Percentiles rank a stretch among this genome's conserved stretches.
Evolutionary conservation across 2,329 filamentous ascomycete genomes (phyloP).

Genomic region (Colletotrichum filicis): DNA sequence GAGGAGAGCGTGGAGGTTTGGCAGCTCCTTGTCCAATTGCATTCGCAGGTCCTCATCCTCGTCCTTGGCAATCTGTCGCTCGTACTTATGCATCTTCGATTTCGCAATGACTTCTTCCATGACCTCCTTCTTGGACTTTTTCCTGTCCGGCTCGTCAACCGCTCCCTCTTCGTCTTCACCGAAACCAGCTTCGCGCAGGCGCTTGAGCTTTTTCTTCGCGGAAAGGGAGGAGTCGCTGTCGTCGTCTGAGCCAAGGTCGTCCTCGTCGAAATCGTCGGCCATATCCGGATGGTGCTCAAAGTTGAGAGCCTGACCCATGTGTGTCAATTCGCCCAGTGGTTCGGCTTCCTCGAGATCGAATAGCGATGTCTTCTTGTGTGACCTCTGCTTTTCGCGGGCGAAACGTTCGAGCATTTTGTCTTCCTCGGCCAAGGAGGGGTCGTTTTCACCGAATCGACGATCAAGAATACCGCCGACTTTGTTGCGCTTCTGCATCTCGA

Average conservation of each 20-base stretch:
- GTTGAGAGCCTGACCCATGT: constrained; percentile 80
- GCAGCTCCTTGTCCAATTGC: constrained; percentile 85
- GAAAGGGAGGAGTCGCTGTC: constrained; percentile 68
- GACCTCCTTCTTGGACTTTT: constrained; percentile 95
- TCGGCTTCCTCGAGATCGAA: constrained; percentile 92
- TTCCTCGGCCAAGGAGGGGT: constrained; percentile 92
- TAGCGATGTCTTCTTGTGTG: constrained; percentile 79
- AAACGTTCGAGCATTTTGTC: constrained; percentile 93
- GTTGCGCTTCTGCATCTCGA: constrained; percentile 88
- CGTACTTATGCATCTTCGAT: constrained; percentile 94
- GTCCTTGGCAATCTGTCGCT: constrained; percentile 91
- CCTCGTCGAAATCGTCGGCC: constrained; percentile 82
- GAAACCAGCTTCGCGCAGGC: constrained; percentile 59
- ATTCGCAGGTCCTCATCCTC: constrained; percentile 90
- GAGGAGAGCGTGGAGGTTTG: constrained; percentile 79
- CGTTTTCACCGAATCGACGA: constrained; percentile 94
- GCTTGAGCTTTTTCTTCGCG: constrained; percentile 65
- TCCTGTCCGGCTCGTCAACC: constrained; percentile 76
- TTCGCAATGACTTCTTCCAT: constrained; percentile 99
- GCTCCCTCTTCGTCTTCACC: constrained; percentile 58
- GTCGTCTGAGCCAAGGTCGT: constrained; percentile 70
- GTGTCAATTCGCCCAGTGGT: constrained; percentile 77
- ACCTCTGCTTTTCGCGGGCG: constrained; percentile 84
- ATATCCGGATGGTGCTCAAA: constrained; percentile 56
- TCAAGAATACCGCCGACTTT: constrained; percentile 94